Evolutionary conservation across 2,329 filamentous ascomycete species (phyloP).

Genomic region (Aspergillus pseudoglaucus): DNA sequence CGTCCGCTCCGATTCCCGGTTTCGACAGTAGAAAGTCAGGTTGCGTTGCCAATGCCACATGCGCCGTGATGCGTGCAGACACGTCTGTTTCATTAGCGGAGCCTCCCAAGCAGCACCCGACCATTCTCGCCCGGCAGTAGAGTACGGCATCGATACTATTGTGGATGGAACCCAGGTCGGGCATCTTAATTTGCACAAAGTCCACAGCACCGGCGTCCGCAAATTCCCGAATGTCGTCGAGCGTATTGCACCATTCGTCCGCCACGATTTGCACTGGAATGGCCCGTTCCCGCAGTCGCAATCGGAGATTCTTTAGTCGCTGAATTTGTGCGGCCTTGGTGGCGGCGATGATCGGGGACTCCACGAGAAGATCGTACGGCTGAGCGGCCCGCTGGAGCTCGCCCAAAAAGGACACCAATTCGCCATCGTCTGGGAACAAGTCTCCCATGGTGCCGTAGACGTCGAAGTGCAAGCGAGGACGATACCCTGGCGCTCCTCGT

Average conservation of each 20-base stretch:
- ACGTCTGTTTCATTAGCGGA: slow-evolving; percentile 17
- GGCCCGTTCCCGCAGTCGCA: background rate
- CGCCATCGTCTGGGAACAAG: slow-evolving; percentile 4
- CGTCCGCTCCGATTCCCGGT: slow-evolving; percentile 4
- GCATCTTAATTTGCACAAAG: slow-evolving; percentile 16
- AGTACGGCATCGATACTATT: slow-evolving; percentile 14
- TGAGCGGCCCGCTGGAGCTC: slow-evolving; percentile 4
- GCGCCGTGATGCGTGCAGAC: slow-evolving; percentile 21
- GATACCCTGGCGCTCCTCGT: slow-evolving; percentile 6
- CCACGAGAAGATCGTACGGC: slow-evolving; percentile 12
- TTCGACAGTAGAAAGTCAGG: slow-evolving; percentile 5
- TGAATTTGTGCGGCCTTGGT: slow-evolving; percentile 10
- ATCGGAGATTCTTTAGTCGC: slow-evolving; percentile 3
- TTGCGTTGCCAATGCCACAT: slow-evolving; percentile 4
- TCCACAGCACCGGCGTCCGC: slow-evolving; percentile 12
- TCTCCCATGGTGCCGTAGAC: slow-evolving; percentile 14
- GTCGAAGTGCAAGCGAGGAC: slow-evolving; percentile 12
- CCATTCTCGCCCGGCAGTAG: slow-evolving; percentile 7
- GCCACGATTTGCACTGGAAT: slow-evolving; percentile 8
- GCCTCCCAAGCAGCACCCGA: slow-evolving; percentile 12
- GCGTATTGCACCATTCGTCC: slow-evolving; percentile 16
- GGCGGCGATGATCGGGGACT: slow-evolving; percentile 11
- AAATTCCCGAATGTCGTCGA: slow-evolving; percentile 12
- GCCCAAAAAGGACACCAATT: slow-evolving; percentile 6
- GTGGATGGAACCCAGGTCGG: slow-evolving; percentile 11